Evolutionary conservation across 225 moss, liverwort and hornwort species (phyloP).

Genomic region (Polytrichum commune): DNA sequence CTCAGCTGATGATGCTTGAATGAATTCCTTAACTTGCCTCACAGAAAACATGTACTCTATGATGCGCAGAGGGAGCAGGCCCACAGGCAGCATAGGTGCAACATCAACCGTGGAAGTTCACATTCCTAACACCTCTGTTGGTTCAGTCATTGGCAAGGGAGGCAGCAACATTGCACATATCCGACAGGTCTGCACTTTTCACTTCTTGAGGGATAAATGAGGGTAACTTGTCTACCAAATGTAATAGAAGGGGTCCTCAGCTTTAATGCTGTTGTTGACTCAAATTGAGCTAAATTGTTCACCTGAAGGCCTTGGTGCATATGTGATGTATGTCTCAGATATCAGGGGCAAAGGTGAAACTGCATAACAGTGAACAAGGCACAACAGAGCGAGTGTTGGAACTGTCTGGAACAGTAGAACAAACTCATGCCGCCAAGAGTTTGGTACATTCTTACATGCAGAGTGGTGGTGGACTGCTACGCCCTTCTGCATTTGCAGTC

Average conservation of each 20-base stretch:
- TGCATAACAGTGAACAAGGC: conserved; percentile 89
- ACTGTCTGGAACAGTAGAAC: conserved; percentile 86
- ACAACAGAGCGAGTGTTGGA: conserved; percentile 89
- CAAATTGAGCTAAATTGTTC: neutral
- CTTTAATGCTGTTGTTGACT: no score
- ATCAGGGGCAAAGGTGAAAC: conserved; percentile 95
- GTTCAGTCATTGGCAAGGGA: conserved; percentile 95
- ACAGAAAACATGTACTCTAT: neutral
- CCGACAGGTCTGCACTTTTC: conserved; percentile 64
- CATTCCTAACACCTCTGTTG: conserved; percentile 91
- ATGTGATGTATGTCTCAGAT: conserved; percentile 38
- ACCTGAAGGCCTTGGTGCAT: conserved; percentile 12
- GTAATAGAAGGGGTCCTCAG: no score
- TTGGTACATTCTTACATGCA: conserved; percentile 90
- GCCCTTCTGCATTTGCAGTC: conserved; percentile 44
- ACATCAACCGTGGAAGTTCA: conserved; percentile 93
- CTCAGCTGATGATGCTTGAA: conserved; percentile 13
- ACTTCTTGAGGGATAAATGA: no score
- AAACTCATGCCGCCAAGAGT: conserved; percentile 84
- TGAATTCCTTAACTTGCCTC: neutral
- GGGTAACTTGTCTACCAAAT: no score
- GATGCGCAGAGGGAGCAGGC: conserved; percentile 68
- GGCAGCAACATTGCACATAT: conserved; percentile 98
- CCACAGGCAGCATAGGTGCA: conserved; percentile 67
- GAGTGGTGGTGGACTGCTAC: conserved; percentile 36